Conservation (phyloP, 1,139 yeast species). For the Hemisphaericaspora lyxosophila region DNA sequence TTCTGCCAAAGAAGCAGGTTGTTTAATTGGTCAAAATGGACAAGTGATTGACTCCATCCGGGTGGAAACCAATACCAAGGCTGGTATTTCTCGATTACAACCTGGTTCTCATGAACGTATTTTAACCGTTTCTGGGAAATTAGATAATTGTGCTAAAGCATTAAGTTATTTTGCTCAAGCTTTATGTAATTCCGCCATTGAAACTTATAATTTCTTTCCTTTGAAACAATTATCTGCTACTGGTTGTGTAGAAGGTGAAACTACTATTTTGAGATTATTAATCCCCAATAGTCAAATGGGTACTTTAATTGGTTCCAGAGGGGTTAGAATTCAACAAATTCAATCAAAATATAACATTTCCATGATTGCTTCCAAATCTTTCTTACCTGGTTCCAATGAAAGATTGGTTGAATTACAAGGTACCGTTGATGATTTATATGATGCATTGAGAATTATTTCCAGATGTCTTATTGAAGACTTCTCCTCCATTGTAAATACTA, state of each 20-base stretch:
- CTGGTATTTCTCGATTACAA: conserved; percentile 82
- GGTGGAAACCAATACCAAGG: conserved; percentile 76
- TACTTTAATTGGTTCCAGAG: conserved; percentile 83
- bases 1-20: conserved; percentile 87
- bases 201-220: conserved; percentile 58
- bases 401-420: conserved; percentile 90
- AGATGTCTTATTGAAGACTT: conserved; percentile 76
- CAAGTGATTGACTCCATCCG: conserved; percentile 76
- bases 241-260: conserved; percentile 51
- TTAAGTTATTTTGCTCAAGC: conserved; percentile 71
- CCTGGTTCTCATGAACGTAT: conserved; percentile 85
- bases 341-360: conserved; percentile 71
- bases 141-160: conserved; percentile 72
- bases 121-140: conserved; percentile 76
- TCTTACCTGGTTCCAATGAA: conserved; percentile 81
- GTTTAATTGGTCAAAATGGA: conserved; percentile 87
- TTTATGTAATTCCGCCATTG: conserved; percentile 41
- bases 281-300: conserved; percentile 91
- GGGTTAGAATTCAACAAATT: conserved; percentile 76
- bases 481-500: conserved; percentile 63
- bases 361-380: conserved; percentile 86
- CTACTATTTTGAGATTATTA: conserved; percentile 65
- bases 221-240: conserved; percentile 57
- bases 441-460: conserved; percentile 61
- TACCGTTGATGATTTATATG: conserved; percentile 59